Base-by-base conservation (phyloP, 2,329 filamentous ascomycete species). In the Graphium sp. region DNA sequence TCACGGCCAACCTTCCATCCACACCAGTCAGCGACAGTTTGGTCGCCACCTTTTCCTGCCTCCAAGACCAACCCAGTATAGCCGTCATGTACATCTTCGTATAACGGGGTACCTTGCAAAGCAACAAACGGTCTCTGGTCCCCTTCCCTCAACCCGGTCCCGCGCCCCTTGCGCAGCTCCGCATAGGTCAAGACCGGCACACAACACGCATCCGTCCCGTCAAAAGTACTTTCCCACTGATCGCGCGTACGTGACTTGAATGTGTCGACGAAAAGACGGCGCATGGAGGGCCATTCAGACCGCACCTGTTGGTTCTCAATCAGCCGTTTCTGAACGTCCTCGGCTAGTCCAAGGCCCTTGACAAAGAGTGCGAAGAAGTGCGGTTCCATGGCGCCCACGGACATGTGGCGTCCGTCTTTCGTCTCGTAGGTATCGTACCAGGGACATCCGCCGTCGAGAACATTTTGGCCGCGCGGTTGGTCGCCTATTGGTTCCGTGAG, bases 401-500 rank as follows among this genome's bases (percentile, higher is more conserved):
- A 78, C 61, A 94, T 75, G 46, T 74, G 89, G 35, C 62, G 64
- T 2, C 77, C 65, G 47, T 93, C 84, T 32, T 62, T 67, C 5
- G 83, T 92, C 56, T 79, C 74, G 50, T 94, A 95, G 0, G 79
- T 85, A 38, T 81, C 79, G 48, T 95, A 95, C 48, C 69, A 95
- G 2, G 87, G 87, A 40, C 74, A 75, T 0, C 84, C 87, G 8
- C 81, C 74, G 52, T 95, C 87, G 26, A 95, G 55, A 32, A 76
- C 41, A 48, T 94, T 94, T 31, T 64, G 60, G 0, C 87, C 87
- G 27, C 85, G 60, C 16, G 68, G 61, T 4, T 49, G 48, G 39
- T 57, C 47, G 59, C 82, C 85, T 22, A 73, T 45, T 1, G 66
- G 62, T 6, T 60, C 73, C 45, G 75, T 74, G 35, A 62, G 58